Conservation (phyloP, 176 grass and related monocot species). For the Cenchrus fungigraminus region DNA sequence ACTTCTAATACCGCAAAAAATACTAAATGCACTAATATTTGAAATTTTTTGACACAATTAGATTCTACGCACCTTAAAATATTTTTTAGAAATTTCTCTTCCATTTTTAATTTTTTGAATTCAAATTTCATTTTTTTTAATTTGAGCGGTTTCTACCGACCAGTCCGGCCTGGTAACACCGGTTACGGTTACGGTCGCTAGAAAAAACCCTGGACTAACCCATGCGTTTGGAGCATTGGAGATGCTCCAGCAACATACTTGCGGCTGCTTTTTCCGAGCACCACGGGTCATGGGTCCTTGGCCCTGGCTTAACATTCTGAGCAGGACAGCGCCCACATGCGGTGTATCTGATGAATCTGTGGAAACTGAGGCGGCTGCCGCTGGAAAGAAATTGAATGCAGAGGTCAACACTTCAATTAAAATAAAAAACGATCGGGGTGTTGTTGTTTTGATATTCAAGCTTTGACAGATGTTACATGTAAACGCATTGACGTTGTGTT, state of each 20-base stretch:
- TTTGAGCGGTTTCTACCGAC: too few relatives aligned
- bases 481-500: constrained; percentile 29
- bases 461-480: background rate
- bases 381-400: background rate
- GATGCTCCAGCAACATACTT: background rate
- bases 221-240: too few relatives aligned
- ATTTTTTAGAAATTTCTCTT: too few relatives aligned
- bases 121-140: too few relatives aligned
- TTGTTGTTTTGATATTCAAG: background rate
- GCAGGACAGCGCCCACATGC: background rate
- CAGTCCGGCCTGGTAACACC: too few relatives aligned
- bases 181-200: too few relatives aligned
- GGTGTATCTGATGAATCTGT: constrained; percentile 12
- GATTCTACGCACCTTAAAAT: too few relatives aligned
- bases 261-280: background rate
- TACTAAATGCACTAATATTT: too few relatives aligned
- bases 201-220: too few relatives aligned
- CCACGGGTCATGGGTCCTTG: background rate
- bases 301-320: background rate
- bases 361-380: constrained; percentile 12
- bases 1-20: too few relatives aligned
- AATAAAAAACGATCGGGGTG: background rate
- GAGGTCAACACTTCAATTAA: background rate
- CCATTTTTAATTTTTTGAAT: too few relatives aligned
- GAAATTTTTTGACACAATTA: too few relatives aligned